Conservation (phyloP, 83 land plant genomes). For the Thuja plicata region DNA sequence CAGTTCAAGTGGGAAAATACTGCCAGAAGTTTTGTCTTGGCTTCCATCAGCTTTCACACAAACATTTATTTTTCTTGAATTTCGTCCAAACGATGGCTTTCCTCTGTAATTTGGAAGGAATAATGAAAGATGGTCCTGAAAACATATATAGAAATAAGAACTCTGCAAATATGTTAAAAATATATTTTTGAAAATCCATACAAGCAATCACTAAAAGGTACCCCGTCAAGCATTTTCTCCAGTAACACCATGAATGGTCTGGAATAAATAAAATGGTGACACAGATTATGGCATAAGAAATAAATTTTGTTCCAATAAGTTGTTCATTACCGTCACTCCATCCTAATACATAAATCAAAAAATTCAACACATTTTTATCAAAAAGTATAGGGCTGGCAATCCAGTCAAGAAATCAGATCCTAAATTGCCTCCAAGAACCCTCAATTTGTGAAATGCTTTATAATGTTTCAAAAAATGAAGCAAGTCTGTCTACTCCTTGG, state of each 20-base stretch:
- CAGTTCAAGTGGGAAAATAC: constrained; percentile 67
- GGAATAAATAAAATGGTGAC: background rate
- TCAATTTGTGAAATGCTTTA: background rate
- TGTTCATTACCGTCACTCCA: background rate
- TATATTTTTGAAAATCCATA: background rate
- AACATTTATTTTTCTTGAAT: background rate
- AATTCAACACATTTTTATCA: background rate
- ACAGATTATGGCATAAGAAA: background rate
- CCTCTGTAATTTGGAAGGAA: background rate
- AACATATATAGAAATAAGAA: background rate
- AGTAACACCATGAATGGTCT: background rate
- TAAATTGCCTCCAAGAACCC: constrained; percentile 4
- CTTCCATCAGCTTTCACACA: constrained; percentile 12
- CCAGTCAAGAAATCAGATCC: background rate
- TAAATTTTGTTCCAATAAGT: background rate
- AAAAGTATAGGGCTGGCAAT: background rate
- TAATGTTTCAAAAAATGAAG: background rate
- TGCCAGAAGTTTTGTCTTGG: constrained; percentile 2
- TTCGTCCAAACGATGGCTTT: background rate
- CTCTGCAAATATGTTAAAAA: background rate
- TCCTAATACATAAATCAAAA: background rate
- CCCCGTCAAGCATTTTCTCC: background rate
- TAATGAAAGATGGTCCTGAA: background rate
- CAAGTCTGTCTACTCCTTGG: background rate
- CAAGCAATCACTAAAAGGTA: background rate